Conservation (phyloP, 2,329 filamentous ascomycete species). For the Xylariaceae sp. region DNA sequence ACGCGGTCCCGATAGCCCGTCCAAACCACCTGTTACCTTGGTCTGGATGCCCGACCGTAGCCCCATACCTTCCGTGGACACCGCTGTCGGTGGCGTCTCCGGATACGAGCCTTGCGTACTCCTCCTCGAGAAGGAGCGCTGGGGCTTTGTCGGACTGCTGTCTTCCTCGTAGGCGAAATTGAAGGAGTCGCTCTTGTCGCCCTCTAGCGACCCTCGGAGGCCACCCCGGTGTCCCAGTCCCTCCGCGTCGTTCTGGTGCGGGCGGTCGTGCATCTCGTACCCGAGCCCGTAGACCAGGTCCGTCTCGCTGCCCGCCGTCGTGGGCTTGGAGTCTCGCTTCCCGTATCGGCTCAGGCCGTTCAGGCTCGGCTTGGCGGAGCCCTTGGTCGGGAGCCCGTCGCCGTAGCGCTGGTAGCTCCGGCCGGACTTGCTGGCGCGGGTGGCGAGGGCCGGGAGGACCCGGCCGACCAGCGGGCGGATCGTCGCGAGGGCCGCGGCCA, state of each 20-base stretch:
- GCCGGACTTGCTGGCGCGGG: neutral
- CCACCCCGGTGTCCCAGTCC: neutral
- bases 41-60: conserved; percentile 3
- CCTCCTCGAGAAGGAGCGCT: conserved; percentile 1
- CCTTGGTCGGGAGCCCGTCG: neutral
- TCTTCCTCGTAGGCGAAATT: conserved; percentile 1
- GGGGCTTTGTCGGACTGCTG: neutral
- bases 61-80: neutral
- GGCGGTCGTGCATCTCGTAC: neutral
- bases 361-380: neutral
- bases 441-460: conserved; percentile 4
- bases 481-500: conserved; percentile 7
- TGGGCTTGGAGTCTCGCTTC: too few species aligned
- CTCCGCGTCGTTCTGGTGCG: neutral
- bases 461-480: conserved; percentile 6
- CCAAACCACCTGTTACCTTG: conserved; percentile 3
- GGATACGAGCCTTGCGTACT: conserved; percentile 1
- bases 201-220: neutral
- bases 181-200: conserved; percentile 1
- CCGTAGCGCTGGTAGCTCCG: neutral
- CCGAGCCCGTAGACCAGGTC: neutral
- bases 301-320: neutral
- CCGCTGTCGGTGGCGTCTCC: conserved; percentile 1
- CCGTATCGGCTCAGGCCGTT: neutral
- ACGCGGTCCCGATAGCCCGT: neutral